Evolutionary conservation across 2,329 filamentous ascomycete species (phyloP).

Genomic region (Talaromyces sp.): DNA sequence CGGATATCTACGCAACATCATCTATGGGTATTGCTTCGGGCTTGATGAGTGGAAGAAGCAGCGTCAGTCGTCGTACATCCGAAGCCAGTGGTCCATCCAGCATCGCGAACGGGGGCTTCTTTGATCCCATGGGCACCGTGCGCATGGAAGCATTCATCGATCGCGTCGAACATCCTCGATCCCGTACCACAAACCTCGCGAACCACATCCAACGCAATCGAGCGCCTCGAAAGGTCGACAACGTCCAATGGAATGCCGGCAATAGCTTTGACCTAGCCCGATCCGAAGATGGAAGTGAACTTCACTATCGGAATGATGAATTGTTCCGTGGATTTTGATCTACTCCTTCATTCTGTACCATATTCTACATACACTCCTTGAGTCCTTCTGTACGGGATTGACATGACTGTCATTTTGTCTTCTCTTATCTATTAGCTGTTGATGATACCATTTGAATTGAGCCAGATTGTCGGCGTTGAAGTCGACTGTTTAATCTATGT

Average conservation of each 20-base stretch:
- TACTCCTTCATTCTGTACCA: constrained; percentile 8
- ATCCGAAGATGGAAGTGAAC: constrained; percentile 39
- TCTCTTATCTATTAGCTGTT: constrained; percentile 5
- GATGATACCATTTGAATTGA: constrained; percentile 19
- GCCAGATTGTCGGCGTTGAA: background rate
- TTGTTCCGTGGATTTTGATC: constrained; percentile 48
- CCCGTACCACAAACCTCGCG: constrained; percentile 20
- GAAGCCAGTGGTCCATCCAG: constrained; percentile 52
- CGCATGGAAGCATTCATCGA: constrained; percentile 97
- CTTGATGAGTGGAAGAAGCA: constrained; percentile 27
- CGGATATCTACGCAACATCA: constrained; percentile 54
- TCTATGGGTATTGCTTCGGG: constrained; percentile 38
- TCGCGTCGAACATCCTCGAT: constrained; percentile 38
- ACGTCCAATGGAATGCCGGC: constrained; percentile 32
- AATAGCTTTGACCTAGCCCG: constrained; percentile 37
- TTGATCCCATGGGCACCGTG: constrained; percentile 84
- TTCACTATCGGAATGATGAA: constrained; percentile 44
- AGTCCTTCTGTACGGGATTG: background rate
- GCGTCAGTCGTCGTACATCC: constrained; percentile 51
- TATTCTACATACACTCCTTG: background rate
- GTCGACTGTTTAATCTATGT: background rate
- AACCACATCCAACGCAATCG: constrained; percentile 23
- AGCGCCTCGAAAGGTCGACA: constrained; percentile 17
- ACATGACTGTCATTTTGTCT: constrained; percentile 7
- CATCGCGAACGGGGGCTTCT: constrained; percentile 60